These are phyloP conservation scores for Cutaneotrichosporon sp. DNA, from an alignment of 1,284 basidiomycete genomes.

Conservation along the genomic window DNA sequence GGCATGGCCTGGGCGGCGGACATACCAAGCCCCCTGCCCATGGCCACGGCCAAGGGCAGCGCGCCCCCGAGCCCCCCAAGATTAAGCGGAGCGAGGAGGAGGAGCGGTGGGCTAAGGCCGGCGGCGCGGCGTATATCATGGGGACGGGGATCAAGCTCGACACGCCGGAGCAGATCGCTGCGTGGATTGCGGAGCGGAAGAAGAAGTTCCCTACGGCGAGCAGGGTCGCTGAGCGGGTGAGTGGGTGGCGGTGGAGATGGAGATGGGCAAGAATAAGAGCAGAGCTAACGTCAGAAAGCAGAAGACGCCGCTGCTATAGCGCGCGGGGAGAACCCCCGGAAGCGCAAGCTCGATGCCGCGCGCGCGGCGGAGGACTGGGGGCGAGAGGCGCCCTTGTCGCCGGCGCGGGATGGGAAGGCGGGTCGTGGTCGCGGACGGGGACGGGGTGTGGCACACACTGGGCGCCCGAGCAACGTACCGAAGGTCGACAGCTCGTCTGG, in stretches of 20 bases:
- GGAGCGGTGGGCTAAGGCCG: constrained; percentile 63
- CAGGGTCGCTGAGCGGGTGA: constrained; percentile 69
- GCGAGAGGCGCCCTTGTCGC: constrained; percentile 25
- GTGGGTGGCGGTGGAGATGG: constrained; percentile 10
- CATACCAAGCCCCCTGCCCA: too few relatives aligned
- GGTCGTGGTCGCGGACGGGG: constrained; percentile 15
- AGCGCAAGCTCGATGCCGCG: constrained; percentile 35
- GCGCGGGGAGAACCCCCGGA: constrained; percentile 66
- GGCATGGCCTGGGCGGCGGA: constrained; percentile 56
- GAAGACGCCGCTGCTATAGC: constrained; percentile 72
- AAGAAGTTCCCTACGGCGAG: constrained; percentile 73
- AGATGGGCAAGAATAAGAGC: not conserved
- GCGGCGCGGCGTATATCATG: constrained; percentile 63
- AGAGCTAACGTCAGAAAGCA: constrained; percentile 56
- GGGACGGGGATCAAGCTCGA: constrained; percentile 76
- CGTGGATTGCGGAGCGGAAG: constrained; percentile 85
- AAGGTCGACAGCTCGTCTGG: not conserved
- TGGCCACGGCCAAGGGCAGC: too few relatives aligned
- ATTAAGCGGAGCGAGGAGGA: constrained; percentile 56
- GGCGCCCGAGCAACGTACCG: not conserved
- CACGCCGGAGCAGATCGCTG: constrained; percentile 74
- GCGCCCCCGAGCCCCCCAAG: constrained; percentile 73
- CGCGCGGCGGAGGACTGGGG: constrained; percentile 50
- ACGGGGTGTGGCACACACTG: not conserved
- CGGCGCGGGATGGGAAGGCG: constrained; percentile 45